A percentile compares a stretch with the other conserved stretches of the same genome.
phyloP scores from a whole-genome alignment of 164 flowering plant genomes.

The Vitis riparia region DNA sequence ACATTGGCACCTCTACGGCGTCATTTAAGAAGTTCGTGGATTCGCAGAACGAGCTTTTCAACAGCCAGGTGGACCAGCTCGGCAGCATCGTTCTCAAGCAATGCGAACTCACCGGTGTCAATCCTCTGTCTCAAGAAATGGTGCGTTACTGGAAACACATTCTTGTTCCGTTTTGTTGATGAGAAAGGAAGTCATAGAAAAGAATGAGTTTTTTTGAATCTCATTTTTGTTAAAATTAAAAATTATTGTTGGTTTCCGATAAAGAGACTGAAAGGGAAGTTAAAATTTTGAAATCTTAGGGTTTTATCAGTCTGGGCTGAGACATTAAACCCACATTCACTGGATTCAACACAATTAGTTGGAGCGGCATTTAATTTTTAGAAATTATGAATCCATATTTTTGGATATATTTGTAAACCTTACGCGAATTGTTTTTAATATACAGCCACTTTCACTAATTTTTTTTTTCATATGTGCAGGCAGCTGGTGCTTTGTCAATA shows the following conservation, averaged over 20 bases:
- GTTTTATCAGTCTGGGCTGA: no score
- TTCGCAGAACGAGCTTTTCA: conserved; percentile 70
- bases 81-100: conserved; percentile 66
- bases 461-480: conserved; percentile 48
- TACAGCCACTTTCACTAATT: not conserved
- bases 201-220: no score
- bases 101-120: conserved; percentile 91
- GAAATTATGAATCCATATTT: no score
- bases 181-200: not conserved
- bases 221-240: no score
- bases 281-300: no score
- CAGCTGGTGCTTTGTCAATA: conserved; percentile 90
- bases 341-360: no score
- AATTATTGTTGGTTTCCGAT: no score
- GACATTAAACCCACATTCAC: no score
- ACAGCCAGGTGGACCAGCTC: conserved; percentile 75
- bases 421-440: not conserved
- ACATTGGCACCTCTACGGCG: conserved; percentile 45
- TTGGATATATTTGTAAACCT: no score
- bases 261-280: no score
- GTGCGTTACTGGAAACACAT: conserved; percentile 29
- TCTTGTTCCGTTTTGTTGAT: not conserved
- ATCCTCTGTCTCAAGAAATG: conserved; percentile 98
- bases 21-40: conserved; percentile 57
- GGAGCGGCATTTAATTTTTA: no score